Conservation (phyloP, 2,329 filamentous ascomycete genomes). For the Nigrograna mackinnonii region DNA sequence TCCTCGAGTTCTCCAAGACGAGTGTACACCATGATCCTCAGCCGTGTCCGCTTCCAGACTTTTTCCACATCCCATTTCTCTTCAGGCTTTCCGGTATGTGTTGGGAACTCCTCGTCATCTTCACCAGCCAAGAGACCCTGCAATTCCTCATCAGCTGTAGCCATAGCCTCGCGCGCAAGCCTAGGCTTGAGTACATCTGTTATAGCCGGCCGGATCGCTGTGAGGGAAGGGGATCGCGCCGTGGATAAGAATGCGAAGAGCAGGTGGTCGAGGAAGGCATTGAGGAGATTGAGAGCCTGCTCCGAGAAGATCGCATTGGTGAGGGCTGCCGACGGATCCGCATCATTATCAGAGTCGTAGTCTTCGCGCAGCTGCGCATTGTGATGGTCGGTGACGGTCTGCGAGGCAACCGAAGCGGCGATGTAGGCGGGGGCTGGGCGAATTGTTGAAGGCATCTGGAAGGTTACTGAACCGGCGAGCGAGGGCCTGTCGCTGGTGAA, state of each 20-base stretch:
- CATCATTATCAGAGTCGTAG: slow-evolving; percentile 68
- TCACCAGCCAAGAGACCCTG: slow-evolving; percentile 87
- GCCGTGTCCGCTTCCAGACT: slow-evolving; percentile 88
- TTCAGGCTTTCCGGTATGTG: slow-evolving; percentile 30
- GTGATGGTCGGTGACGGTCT: slow-evolving; percentile 88
- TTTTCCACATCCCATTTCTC: slow-evolving; percentile 86
- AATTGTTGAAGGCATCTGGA: slow-evolving; percentile 68
- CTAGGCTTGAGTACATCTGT: slow-evolving; percentile 86
- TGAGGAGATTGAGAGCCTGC: slow-evolving; percentile 76
- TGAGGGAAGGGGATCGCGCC: slow-evolving; percentile 76
- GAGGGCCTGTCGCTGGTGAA: slow-evolving; percentile 74
- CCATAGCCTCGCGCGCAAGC: slow-evolving; percentile 81
- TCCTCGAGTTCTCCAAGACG: slow-evolving; percentile 96
- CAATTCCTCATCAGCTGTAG: slow-evolving; percentile 83
- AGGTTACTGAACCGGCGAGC: slow-evolving; percentile 52
- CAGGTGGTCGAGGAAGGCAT: slow-evolving; percentile 90
- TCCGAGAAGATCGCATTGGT: slow-evolving; percentile 74
- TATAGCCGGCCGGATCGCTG: slow-evolving; percentile 78
- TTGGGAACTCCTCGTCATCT: slow-evolving; percentile 45
- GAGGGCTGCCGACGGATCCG: slow-evolving; percentile 56
- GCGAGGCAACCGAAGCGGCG: slow-evolving; percentile 82
- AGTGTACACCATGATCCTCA: slow-evolving; percentile 98
- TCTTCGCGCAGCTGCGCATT: slow-evolving; percentile 72
- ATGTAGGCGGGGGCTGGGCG: slow-evolving; percentile 86
- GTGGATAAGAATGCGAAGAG: slow-evolving; percentile 86